Base-by-base conservation (phyloP, 352 stramenopile species). In the Peronospora belbahrii region DNA sequence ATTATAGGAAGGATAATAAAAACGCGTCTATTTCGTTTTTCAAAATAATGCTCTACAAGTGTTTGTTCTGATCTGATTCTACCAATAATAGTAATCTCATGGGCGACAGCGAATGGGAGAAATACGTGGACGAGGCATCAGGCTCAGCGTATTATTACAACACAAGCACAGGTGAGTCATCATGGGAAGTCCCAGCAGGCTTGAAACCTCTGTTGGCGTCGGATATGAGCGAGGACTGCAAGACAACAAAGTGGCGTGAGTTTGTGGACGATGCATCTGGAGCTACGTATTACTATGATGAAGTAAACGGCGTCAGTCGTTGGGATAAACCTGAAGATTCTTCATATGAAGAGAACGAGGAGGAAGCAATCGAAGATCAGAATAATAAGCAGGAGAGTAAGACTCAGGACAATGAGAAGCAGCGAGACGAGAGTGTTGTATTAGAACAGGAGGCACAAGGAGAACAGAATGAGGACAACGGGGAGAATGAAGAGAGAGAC, bases 111-210 rank as follows among this genome's bases (percentile, higher is more conserved):
- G 71, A 70, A 48, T 90, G 79, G 79, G 63, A 85, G 33, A 76
- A 79, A 43, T 67, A 85, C 62, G 55, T 85, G 35, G 80, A 94
- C 52, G 71, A 89, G 25, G 45, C 41, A 20, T 77, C 71, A n/a
- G 44, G 67, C 13, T 61, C 65, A 23, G 28, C 61, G 22, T 92
- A 92, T 47, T 94, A 88, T 63, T 78, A 85, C 76, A 94, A 92
- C 40, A 28, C 39, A 13, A 35, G 38, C 39, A 88, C 83, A 28
- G 72, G 74, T 9, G 73, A 83, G 70, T 84, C 80, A 9, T 81
- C 67, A 6, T 94, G 83, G 83, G 71, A 85, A 19, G 48, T 50
- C 8, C 81, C 77, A 18, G 59, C 61, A 11, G 69, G 62, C 2
- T 80, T 70, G 11, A 53, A 51, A 15, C 31, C 58, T 38, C 32